Percentiles rank a stretch among this genome's conserved stretches.
Conservation (phyloP, 1,139 yeast species). For the Lodderomyces oxycetoniae region DNA sequence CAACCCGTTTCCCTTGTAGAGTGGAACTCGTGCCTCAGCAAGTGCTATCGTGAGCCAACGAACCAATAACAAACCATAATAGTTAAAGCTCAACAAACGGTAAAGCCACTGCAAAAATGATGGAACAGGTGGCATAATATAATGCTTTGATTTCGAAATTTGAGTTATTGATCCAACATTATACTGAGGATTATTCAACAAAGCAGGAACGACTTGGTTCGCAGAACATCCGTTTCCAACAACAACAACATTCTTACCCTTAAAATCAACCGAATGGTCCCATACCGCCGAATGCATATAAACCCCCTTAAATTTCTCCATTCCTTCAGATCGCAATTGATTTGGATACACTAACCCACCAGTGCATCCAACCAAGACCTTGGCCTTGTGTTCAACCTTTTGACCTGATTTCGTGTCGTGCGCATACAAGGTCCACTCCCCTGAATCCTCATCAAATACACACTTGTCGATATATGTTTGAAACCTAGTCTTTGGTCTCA, state of each 20-base stretch:
- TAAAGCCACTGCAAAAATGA: conserved; percentile 19
- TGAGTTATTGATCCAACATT: conserved; percentile 31
- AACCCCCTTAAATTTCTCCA: conserved; percentile 40
- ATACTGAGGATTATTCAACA: conserved; percentile 22
- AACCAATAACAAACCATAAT: conserved; percentile 25
- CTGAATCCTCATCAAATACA: conserved; percentile 28
- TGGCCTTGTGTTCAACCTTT: conserved; percentile 23
- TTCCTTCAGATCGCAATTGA: conserved; percentile 29
- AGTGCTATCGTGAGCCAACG: conserved; percentile 25
- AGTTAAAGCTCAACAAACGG: conserved; percentile 21
- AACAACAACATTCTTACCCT: conserved; percentile 32
- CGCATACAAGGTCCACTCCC: conserved; percentile 35
- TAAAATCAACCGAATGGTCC: conserved; percentile 38
- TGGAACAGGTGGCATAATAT: conserved; percentile 40
- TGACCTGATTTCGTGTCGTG: conserved; percentile 35
- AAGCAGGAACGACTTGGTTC: conserved; percentile 36
- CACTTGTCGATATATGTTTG: conserved; percentile 26
- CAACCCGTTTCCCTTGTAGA: conserved; percentile 30
- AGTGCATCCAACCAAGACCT: conserved; percentile 29
- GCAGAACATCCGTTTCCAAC: conserved; percentile 47
- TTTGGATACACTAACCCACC: conserved; percentile 40
- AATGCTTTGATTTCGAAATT: conserved; percentile 35
- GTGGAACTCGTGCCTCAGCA: conserved; percentile 36
- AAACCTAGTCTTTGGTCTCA: conserved; percentile 29
- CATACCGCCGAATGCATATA: conserved; percentile 48